Evolutionary conservation across 78 protist genomes (phyloP), one percentile per base, ranked within the genome.

Genomic region (Anaeramoeba flamelloides): DNA sequence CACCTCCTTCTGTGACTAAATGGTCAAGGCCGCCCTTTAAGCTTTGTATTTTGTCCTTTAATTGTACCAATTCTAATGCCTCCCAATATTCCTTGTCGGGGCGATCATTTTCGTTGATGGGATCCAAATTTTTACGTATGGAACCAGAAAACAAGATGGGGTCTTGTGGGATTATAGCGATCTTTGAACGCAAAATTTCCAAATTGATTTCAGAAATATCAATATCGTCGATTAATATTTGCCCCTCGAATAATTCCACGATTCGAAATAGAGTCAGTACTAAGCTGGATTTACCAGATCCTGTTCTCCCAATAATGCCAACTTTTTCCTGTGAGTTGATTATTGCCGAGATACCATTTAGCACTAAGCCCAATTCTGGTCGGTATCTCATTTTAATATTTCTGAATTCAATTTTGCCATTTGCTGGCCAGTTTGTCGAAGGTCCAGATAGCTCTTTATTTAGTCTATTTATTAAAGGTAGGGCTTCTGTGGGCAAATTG

Each of bases 241-340:
- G 17, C 17, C 78, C 78, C 17, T 53, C 17, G 17, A 26, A 53
- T 26, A 17, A 17, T 26, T 53, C 17, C 17, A 53, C 69, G 17
- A 53, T 53, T 53, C 69, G 8, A 53, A 53, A 53, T 26, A 53
- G 69, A 53, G 34, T 26, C 17, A 53, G 17, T 26, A 17, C 69
- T 53, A 53, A 53, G 69, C 69, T 69, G 31, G 91, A 79, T 90
- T 92, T 94, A 53, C 98, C 96, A 34, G 93, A 85, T 39, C 97
- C 98, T 4, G 97, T 94, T 38, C 97, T 86, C 12, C 99, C 99
- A 2, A 90, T 92, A 77, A 94, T 53, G 39, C 95, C 94, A 8
- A 92, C 75, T 88, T 85, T 90, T 86, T 88, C 90, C 3, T 91
- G 86, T 26, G 83, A 75, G 1, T 36, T 34, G 1, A 92, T 40